These are phyloP conservation scores for Adiantum capillusveneris DNA, from an alignment of 75 land plant genomes.

Conservation along the genomic window DNA sequence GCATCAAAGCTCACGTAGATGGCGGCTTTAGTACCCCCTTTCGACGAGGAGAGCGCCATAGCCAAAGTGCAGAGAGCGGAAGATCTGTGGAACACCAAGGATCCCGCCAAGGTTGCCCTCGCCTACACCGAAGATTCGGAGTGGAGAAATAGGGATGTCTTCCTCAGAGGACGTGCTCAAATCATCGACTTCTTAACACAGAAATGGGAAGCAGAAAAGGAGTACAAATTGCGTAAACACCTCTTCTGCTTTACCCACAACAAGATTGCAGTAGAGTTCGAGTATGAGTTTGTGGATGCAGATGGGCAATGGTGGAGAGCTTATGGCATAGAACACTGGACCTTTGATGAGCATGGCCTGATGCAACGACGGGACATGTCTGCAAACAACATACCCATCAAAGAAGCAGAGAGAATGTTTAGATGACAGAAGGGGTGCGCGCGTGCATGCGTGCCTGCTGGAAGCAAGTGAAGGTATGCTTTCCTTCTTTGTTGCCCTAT, in stretches of 20 bases:
- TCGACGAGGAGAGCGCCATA: conserved; percentile 22
- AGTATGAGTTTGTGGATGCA: conserved; percentile 27
- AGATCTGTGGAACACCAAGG: conserved; percentile 31
- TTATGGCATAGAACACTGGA: conserved; percentile 35
- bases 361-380: conserved; percentile 38
- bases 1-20: too few relatives aligned
- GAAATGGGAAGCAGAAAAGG: conserved; percentile 26
- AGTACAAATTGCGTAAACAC: conserved; percentile 26
- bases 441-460: too few relatives aligned
- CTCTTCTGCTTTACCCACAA: conserved; percentile 28
- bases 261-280: conserved; percentile 30
- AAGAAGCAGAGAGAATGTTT: conserved; percentile 11
- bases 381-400: conserved; percentile 30
- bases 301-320: conserved; percentile 21
- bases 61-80: conserved; percentile 34
- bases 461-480: too few relatives aligned
- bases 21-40: conserved; percentile 19
- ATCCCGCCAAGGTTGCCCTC: conserved; percentile 24
- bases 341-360: conserved; percentile 22
- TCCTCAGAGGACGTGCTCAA: conserved; percentile 24
- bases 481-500: too few relatives aligned
- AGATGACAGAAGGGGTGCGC: too few relatives aligned
- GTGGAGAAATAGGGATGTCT: conserved; percentile 32
- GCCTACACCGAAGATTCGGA: conserved; percentile 35
- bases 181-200: conserved; percentile 22